Evolutionary conservation across 139 green algal genomes (phyloP), one percentile per base, ranked within the genome.

Genomic region (Coelastrella sp.): DNA sequence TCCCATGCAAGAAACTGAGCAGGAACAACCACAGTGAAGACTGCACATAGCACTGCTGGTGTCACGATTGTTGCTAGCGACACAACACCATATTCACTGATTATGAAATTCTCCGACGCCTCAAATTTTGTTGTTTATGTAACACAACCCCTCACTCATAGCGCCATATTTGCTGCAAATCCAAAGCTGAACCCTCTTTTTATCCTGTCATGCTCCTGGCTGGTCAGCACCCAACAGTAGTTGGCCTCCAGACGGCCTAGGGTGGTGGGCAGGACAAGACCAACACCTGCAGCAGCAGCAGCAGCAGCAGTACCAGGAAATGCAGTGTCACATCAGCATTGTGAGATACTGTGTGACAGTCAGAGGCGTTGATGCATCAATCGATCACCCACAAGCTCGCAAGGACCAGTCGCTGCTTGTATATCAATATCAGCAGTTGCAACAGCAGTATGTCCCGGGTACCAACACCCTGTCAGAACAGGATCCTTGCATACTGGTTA

Each of bases 151-250:
- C 24, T n/a, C 9, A 58, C 81, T 78, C 25, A 88, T 49, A 81
- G 84, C 8, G 66, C 66, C 66, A 88, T 88, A 78, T 83, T 90
- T 49, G 87, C 78, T 56, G 87, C 91, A 81, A 97, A 97, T 61
- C 96, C 96, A 82, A 97, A 96, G 90, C 97, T 93, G 65, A 97
- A 65, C 9, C 96, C 96, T 1, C 72, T 27, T 76, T 92, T 93
- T 6, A 94, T 60, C 22, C 87, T 85, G 93, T 97, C 96, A 79
- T 92, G 78, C 65, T 94, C 90, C 57, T 93, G 92, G 14, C 84
- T 82, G 12, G 92, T 82, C 20, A 96, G 65, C 35, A 96, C 91
- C 17, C 87, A 84, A 59, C 91, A 92, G 70, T 94, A 96, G 89
- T 96, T 95, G 70, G 89, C 91, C 84, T 96, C 94, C 82, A 96